Conservation (phyloP, 306 rosid species). For the Heteromeles arbutifolia region DNA sequence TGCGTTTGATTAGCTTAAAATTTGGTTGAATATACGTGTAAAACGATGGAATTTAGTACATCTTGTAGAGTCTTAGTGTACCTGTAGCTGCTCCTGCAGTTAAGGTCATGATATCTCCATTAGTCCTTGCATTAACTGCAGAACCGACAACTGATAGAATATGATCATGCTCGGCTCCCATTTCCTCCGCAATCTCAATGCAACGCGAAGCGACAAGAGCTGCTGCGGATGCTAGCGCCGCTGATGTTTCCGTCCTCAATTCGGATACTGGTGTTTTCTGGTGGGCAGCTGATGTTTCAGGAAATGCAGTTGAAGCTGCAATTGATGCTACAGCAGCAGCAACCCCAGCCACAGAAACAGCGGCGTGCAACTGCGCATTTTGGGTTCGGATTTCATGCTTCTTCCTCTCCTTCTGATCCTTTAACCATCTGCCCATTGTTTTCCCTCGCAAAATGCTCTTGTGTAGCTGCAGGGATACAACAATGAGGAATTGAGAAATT, state of each 20-base stretch:
- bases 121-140: conserved; percentile 77
- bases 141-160: conserved; percentile 64
- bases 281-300: conserved; percentile 34
- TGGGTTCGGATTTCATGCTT: conserved; percentile 87
- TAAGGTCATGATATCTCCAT: conserved; percentile 88
- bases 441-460: conserved; percentile 70
- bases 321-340: conserved; percentile 86
- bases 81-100: conserved; percentile 98
- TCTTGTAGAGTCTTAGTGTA: conserved; percentile 12
- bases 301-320: conserved; percentile 57
- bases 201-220: conserved; percentile 93
- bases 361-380: conserved; percentile 88
- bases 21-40: not conserved
- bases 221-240: conserved; percentile 85
- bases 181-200: conserved; percentile 92
- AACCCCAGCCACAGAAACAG: conserved; percentile 89
- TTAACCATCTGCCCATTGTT: conserved; percentile 71
- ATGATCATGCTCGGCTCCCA: conserved; percentile 86
- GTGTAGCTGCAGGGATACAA: conserved; percentile 52
- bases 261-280: conserved; percentile 30
- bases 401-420: conserved; percentile 94
- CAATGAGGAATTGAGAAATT: conserved; percentile 1
- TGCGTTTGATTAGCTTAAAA: not conserved
- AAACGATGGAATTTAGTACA: not conserved
- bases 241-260: conserved; percentile 30